Percentiles rank a stretch among this genome's conserved stretches.
Evolutionary conservation across 2,329 filamentous ascomycete genomes (phyloP).

Genomic region (Aureobasidium namibiae): DNA sequence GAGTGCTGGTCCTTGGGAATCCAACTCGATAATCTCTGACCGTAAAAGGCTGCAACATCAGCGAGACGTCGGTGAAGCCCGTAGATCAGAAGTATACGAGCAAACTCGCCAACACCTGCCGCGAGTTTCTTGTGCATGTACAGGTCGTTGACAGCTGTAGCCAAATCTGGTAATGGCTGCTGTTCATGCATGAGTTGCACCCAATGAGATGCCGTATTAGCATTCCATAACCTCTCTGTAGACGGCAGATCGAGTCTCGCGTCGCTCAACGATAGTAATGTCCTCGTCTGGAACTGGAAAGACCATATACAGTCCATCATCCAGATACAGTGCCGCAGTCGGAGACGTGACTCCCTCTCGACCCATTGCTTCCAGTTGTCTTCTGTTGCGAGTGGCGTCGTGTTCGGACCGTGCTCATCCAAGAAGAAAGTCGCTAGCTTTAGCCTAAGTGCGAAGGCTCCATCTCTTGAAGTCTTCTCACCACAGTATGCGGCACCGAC

Average conservation of each 20-base stretch:
- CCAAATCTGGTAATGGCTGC: neutral
- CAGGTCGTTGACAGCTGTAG: constrained; percentile 21
- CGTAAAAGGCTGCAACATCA: constrained; percentile 40
- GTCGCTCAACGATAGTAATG: constrained; percentile 16
- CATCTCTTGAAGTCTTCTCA: neutral
- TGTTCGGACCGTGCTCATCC: neutral
- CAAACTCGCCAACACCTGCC: constrained; percentile 40
- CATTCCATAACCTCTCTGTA: neutral
- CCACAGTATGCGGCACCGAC: neutral
- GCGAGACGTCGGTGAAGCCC: constrained; percentile 43
- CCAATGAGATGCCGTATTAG: neutral
- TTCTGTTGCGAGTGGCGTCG: neutral
- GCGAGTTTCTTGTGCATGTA: constrained; percentile 43
- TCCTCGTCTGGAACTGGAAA: constrained; percentile 16
- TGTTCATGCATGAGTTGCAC: neutral
- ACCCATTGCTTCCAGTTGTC: constrained; percentile 11
- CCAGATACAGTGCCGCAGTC: constrained; percentile 19
- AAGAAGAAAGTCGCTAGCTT: neutral
- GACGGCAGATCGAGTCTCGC: constrained; percentile 17
- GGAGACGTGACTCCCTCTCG: constrained; percentile 13
- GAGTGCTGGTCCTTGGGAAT: constrained; percentile 14
- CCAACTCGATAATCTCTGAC: constrained; percentile 35
- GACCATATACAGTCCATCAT: constrained; percentile 19
- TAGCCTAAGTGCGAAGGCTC: neutral
- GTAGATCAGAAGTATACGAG: constrained; percentile 41